These are phyloP conservation scores for Saprolegnia parasitica DNA, from an alignment of 352 stramenopile genomes.

Conservation along the genomic window DNA sequence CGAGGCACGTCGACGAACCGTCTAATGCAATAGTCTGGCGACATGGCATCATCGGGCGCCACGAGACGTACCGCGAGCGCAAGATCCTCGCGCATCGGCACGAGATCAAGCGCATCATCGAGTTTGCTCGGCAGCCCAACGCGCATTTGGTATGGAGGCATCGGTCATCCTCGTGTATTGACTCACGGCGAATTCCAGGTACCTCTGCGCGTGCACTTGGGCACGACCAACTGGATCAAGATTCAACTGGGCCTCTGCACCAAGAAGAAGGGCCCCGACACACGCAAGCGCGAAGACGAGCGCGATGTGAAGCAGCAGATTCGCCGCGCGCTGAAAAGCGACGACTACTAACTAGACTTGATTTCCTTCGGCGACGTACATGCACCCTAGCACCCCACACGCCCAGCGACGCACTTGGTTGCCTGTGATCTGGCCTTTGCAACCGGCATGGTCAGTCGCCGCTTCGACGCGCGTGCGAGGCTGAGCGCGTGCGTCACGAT, in stretches of 20 bases:
- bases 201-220: constrained; percentile 63
- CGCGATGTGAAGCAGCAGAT: constrained; percentile 70
- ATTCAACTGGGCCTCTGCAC: constrained; percentile 69
- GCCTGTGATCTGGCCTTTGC: neutral
- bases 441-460: too few relatives aligned
- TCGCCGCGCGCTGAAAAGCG: constrained; percentile 30
- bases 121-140: constrained; percentile 55
- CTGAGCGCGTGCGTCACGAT: neutral
- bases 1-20: constrained; percentile 13
- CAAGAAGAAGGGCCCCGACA: constrained; percentile 62
- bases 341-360: constrained; percentile 38
- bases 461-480: neutral
- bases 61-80: constrained; percentile 58
- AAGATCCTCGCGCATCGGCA: constrained; percentile 70
- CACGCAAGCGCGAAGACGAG: constrained; percentile 64
- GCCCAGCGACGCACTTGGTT: neutral
- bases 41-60: constrained; percentile 64
- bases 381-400: neutral
- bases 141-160: constrained; percentile 51
- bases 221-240: constrained; percentile 80
- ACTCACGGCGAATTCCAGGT: constrained; percentile 37
- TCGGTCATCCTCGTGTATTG: neutral
- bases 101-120: constrained; percentile 72
- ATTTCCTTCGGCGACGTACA: neutral
- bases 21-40: constrained; percentile 47